Base-by-base conservation (phyloP, 192 early-diverging fungal species). In the Lobosporangium transversale region DNA sequence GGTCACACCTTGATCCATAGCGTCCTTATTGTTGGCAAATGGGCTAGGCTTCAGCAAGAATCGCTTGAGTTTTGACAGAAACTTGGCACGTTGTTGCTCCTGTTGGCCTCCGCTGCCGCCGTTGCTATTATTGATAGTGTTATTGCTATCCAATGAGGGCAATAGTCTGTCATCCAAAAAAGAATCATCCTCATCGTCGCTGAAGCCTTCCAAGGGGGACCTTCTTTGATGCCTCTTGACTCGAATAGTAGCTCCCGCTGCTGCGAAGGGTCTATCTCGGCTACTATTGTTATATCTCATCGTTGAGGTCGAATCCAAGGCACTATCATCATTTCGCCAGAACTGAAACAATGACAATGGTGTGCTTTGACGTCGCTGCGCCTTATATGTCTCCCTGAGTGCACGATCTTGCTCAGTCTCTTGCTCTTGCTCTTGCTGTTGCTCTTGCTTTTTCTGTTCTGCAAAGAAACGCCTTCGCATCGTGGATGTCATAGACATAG, bases 401-500 rank as follows among this genome's bases (percentile, higher is more conserved):
- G n/a, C n/a, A n/a, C n/a, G n/a, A n/a, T n/a, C n/a, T n/a, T n/a
- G n/a, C n/a, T n/a, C n/a, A n/a, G n/a, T n/a, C n/a, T n/a, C n/a
- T 32, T 53, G 66, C 11, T 5, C 27, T 17, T 47, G 58, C 32
- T 58, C 37, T 45, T 66, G 64, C 24, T 36, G 47, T 17, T 58
- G 56, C 23, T 44, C 14, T 31, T 70, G 42, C 56, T 74, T 64
- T n/a, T 74, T 74, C 30, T 74, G 70, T 21, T 74, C 70, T 2
- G 70, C 61, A 65, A 74, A 74, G 56, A 74, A 74, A 9, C 70
- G 62, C 49, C 59, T 64, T 12, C 70, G 47, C 70, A 74, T 65
- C 21, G 70, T 59, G 1, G 70, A 74, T 18, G 61, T 74, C 61
- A 74, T 58, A 2, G 70, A 58, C 70, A 74, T 74, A 8, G 70